A percentile compares a stretch with the other conserved stretches of the same genome.
Evolutionary conservation across 2,329 filamentous ascomycete species (phyloP).

Genomic region (Colletotrichum coccodes): DNA sequence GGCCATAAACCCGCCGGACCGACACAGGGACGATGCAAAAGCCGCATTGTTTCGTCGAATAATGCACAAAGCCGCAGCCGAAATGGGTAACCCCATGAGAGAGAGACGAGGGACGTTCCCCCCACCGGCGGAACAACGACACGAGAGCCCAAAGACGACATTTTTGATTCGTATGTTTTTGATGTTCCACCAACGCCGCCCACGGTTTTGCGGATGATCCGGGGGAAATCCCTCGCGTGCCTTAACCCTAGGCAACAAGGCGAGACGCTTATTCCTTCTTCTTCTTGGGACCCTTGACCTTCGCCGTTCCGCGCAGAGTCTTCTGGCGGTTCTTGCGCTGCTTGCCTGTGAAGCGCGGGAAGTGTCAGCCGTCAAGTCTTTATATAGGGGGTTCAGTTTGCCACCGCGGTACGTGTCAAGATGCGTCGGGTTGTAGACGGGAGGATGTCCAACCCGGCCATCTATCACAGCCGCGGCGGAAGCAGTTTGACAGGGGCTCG

Average conservation of each 20-base stretch:
- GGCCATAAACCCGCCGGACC: constrained; percentile 16
- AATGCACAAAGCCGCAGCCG: constrained; percentile 31
- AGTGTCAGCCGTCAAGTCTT: constrained; percentile 34
- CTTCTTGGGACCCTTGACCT: constrained; percentile 94
- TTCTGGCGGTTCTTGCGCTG: constrained; percentile 99
- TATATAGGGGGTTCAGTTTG: neutral
- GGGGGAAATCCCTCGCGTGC: constrained; percentile 31
- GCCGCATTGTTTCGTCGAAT: constrained; percentile 25
- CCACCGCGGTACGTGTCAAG: constrained; percentile 35
- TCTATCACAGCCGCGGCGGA: neutral
- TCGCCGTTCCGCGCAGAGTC: constrained; percentile 97
- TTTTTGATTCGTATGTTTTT: constrained; percentile 29
- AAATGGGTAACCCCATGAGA: constrained; percentile 17
- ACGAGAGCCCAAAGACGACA: constrained; percentile 30
- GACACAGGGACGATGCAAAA: constrained; percentile 33
- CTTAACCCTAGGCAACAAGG: constrained; percentile 36
- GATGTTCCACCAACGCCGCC: constrained; percentile 34
- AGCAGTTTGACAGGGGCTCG: constrained; percentile 29
- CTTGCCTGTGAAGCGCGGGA: constrained; percentile 77
- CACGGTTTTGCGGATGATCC: constrained; percentile 32
- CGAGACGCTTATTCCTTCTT: constrained; percentile 86
- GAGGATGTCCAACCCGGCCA: neutral
- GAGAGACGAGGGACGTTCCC: constrained; percentile 16
- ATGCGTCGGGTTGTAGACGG: constrained; percentile 24
- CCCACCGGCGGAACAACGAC: constrained; percentile 17